Base-by-base conservation (phyloP, 179 eudicot genomes). In the Spergularia azorica region DNA sequence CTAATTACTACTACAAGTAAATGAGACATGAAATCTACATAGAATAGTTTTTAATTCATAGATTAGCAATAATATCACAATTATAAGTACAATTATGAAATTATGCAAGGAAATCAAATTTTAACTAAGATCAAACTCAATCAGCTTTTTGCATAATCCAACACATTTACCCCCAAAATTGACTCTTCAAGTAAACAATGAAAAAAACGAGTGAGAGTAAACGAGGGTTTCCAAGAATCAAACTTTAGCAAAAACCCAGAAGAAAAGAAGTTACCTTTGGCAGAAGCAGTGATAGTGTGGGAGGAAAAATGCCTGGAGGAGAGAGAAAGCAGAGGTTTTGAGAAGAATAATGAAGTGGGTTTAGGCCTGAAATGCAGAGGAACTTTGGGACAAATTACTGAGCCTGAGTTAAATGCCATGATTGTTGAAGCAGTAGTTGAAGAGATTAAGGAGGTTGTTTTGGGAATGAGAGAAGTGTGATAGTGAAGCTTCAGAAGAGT, bases 271-370 rank as follows among this genome's bases (percentile, higher is more conserved):
- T 9, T 81, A 93, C 96, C 93, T 85, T 76, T 85, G 52, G 81
- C 58, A 39, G 90, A 65, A 79, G 91, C 87, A 82, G 79, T 77
- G 70, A 88, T 77, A 66, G 78, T 73, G 54, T 76, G 90, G 67
- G 92, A 85, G 70, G 88, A 87, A 70, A 89, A 88, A 1, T 80
- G 87, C 62, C 74, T 84, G 9, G 74, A 68, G 13, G 88, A 85
- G 72, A 76, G n/a, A 48, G 84, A 88, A 77, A 81, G 67, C 7
- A 67, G 79, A n/a, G 87, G 80, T 76, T 81, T 87, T 26, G 76
- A 59, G 77, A 67, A 76, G 76, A 81, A 65, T 5, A 57, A 79
- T 46, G 85, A 79, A 79, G 56, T 71, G 87, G 96, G 86, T 68
- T 69, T 88, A 73, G 74, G 77, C 69, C 67, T 78, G 64, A 88